Evolutionary conservation across 2,329 filamentous ascomycete species (phyloP).

Genomic region (Tetracladium maxilliforme): DNA sequence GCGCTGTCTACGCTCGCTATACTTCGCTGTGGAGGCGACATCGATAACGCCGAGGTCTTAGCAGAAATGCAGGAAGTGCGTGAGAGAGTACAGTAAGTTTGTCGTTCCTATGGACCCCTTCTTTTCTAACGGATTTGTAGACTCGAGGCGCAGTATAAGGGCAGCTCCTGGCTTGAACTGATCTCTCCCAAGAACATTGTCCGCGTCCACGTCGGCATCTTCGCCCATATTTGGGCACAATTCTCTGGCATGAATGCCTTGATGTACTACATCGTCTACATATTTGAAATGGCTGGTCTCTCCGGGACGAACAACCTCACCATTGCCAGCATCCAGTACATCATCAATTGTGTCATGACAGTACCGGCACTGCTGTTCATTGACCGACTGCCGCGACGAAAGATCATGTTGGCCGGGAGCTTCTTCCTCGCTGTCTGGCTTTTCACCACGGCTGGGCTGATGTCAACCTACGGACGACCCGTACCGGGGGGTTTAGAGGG

Average conservation of each 20-base stretch:
- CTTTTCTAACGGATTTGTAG: background rate
- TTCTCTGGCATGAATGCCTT: slow-evolving; percentile 11
- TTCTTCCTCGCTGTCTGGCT: slow-evolving; percentile 1
- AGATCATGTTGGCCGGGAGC: slow-evolving; percentile 1
- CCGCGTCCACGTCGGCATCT: slow-evolving; percentile 2
- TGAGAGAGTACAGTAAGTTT: too few relatives aligned
- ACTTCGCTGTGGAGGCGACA: slow-evolving; percentile 41
- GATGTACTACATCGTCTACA: slow-evolving; percentile 20
- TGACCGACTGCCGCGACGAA: slow-evolving; percentile 2
- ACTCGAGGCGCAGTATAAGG: too few relatives aligned
- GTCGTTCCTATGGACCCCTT: slow-evolving; percentile 6
- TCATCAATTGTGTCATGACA: slow-evolving; percentile 4
- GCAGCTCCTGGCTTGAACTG: slow-evolving; percentile 33
- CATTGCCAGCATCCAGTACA: slow-evolving; percentile 9
- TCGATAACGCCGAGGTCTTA: slow-evolving; percentile 41
- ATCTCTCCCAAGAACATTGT: slow-evolving; percentile 1
- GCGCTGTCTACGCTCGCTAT: slow-evolving; percentile 39
- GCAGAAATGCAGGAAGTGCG: slow-evolving; percentile 51
- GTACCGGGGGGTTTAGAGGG: slow-evolving; percentile 1
- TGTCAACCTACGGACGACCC: slow-evolving; percentile 2
- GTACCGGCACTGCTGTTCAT: slow-evolving; percentile 2
- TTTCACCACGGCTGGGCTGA: slow-evolving; percentile 1
- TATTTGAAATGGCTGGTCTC: slow-evolving; percentile 20
- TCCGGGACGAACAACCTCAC: slow-evolving; percentile 18
- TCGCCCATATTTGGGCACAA: slow-evolving; percentile 8